Evolutionary conservation across 768 basidiomycete species (phyloP).

Genomic region (Phaffia australis): DNA sequence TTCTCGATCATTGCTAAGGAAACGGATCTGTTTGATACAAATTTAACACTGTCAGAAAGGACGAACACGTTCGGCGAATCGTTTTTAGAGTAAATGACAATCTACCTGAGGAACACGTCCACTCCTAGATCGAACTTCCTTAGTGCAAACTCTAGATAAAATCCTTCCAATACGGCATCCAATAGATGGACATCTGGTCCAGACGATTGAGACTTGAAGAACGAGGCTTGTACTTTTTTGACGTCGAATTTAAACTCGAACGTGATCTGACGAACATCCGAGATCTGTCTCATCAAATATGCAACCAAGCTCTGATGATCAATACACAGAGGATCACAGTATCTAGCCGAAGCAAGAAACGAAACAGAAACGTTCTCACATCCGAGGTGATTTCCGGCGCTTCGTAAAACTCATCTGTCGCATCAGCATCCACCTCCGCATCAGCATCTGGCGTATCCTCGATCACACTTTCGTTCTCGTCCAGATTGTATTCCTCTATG

Average conservation of each 20-base stretch:
- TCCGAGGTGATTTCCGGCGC: slow-evolving; percentile 53
- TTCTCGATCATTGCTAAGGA: slow-evolving; percentile 33
- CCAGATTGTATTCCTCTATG: slow-evolving; percentile 55
- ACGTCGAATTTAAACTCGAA: slow-evolving; percentile 85
- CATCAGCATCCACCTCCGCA: slow-evolving; percentile 27
- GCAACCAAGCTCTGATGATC: slow-evolving; percentile 39
- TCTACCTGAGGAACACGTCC: slow-evolving; percentile 62
- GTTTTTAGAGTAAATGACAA: too few species aligned
- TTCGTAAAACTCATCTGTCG: slow-evolving; percentile 51
- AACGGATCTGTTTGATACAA: slow-evolving; percentile 5
- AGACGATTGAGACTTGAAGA: slow-evolving; percentile 56
- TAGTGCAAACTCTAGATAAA: slow-evolving; percentile 60
- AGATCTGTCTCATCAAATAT: background rate
- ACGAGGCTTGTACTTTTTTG: slow-evolving; percentile 62
- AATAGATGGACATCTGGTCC: slow-evolving; percentile 61
- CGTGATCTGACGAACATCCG: slow-evolving; percentile 47
- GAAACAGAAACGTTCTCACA: slow-evolving; percentile 38
- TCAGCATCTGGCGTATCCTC: slow-evolving; percentile 43
- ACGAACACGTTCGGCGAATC: too few species aligned
- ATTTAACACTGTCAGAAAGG: background rate
- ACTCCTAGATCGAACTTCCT: slow-evolving; percentile 80
- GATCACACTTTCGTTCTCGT: slow-evolving; percentile 34
- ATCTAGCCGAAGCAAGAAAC: background rate
- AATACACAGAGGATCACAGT: background rate
- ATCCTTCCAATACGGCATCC: slow-evolving; percentile 64